Evolutionary conservation across 257 asterid species (phyloP).

Genomic region (Solanum sparsipilum): DNA sequence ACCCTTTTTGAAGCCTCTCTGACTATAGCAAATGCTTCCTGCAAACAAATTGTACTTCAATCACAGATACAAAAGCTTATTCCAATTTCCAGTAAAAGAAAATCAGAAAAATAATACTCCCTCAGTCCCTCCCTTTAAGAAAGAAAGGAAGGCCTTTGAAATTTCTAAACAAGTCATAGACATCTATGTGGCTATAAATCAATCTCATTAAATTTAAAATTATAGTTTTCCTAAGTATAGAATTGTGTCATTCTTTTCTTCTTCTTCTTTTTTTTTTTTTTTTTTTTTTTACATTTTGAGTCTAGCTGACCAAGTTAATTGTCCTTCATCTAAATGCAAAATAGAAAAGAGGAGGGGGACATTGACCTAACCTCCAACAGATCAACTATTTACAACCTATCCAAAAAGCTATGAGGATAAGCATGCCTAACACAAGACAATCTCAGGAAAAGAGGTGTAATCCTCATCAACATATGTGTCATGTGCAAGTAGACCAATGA

Average conservation of each 20-base stretch:
- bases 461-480: too few relatives aligned
- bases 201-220: not conserved
- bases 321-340: not conserved
- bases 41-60: constrained; percentile 16
- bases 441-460: too few relatives aligned
- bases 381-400: not conserved
- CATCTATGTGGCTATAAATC: not conserved
- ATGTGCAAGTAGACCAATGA: too few relatives aligned
- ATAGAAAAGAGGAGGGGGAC: not conserved
- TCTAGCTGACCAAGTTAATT: not conserved
- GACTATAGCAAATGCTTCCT: constrained; percentile 94
- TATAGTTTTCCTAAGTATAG: not conserved
- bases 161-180: not conserved
- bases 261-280: too few relatives aligned
- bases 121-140: not conserved
- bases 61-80: not conserved
- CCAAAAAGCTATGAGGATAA: not conserved
- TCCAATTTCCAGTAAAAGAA: not conserved
- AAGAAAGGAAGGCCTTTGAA: not conserved
- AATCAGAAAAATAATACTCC: not conserved
- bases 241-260: not conserved
- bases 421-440: too few relatives aligned
- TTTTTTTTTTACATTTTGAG: too few relatives aligned
- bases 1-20: constrained; percentile 97
- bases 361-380: not conserved